Evolutionary conservation across 495 filamentous ascomycete genomes (phyloP).

Genomic region (Talaromyces proteolyticus): DNA sequence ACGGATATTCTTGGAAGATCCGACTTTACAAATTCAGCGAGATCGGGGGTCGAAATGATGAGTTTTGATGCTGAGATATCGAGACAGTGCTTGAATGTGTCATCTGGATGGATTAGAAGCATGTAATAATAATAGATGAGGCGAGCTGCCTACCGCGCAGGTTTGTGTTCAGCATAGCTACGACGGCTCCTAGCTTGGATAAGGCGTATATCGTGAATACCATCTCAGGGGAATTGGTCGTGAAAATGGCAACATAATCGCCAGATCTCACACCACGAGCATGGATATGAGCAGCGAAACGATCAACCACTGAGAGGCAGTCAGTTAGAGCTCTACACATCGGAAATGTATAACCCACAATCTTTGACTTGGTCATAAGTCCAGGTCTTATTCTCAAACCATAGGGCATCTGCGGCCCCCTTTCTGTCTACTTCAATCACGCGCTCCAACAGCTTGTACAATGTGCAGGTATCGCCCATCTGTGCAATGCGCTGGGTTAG

Average conservation of each 20-base stretch:
- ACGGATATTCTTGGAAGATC: conserved; percentile 34
- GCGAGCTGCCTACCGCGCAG: conserved; percentile 49
- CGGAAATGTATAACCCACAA: conserved; percentile 32
- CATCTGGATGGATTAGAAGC: conserved; percentile 23
- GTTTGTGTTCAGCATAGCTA: conserved; percentile 92
- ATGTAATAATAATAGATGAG: neutral
- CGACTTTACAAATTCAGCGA: conserved; percentile 30
- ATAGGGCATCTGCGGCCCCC: conserved; percentile 32
- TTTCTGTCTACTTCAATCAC: conserved; percentile 32
- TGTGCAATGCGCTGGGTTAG: conserved; percentile 30
- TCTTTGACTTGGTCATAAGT: conserved; percentile 42
- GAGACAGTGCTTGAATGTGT: conserved; percentile 75
- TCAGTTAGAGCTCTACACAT: neutral
- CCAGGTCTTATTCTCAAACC: conserved; percentile 48
- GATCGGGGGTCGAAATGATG: conserved; percentile 51
- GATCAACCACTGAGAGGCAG: conserved; percentile 34
- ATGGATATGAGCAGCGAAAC: conserved; percentile 36
- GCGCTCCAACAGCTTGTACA: conserved; percentile 40
- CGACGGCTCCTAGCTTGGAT: conserved; percentile 76
- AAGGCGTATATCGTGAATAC: conserved; percentile 74
- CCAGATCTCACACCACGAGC: conserved; percentile 26
- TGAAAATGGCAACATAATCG: conserved; percentile 42
- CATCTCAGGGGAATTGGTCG: conserved; percentile 73
- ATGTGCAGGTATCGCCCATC: conserved; percentile 35
- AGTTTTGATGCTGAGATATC: conserved; percentile 60